These are phyloP conservation scores for Fraxinus latifolia DNA, from an alignment of 305 asterid species.

Conservation along the genomic window DNA sequence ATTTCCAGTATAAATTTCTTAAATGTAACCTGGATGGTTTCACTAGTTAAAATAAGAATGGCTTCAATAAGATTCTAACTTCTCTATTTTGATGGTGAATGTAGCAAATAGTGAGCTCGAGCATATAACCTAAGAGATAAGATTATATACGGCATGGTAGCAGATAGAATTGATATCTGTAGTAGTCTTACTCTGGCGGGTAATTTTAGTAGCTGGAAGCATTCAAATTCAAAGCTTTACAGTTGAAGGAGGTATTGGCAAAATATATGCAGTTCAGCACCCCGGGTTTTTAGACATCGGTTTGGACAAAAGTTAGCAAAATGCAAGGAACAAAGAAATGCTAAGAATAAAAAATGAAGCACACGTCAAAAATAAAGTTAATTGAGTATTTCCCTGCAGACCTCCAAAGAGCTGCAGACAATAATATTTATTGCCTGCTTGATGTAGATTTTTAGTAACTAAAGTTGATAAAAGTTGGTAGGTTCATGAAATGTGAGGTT, in stretches of 20 bases:
- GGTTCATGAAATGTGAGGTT: not conserved
- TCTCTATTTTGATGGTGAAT: not conserved
- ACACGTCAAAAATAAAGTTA: not conserved
- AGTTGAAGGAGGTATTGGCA: slow-evolving; percentile 5
- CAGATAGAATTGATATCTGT: slow-evolving; percentile 15
- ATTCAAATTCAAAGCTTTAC: slow-evolving; percentile 4
- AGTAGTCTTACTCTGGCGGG: not conserved
- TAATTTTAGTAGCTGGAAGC: not conserved
- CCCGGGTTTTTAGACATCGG: not conserved
- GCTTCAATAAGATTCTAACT: slow-evolving; percentile 7
- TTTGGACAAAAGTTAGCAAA: not conserved
- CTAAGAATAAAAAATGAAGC: not conserved
- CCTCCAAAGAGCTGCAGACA: slow-evolving; percentile 14
- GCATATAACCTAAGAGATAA: slow-evolving; percentile 6
- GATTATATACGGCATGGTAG: slow-evolving; percentile 10
- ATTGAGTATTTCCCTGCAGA: slow-evolving; percentile 10
- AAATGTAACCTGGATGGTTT: slow-evolving; percentile 20
- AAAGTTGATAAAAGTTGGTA: not conserved
- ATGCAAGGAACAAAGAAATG: not conserved
- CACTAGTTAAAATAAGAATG: slow-evolving; percentile 5
- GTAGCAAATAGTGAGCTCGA: not conserved
- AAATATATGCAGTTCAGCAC: not conserved
- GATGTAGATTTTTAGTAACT: not conserved
- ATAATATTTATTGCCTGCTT: not conserved
- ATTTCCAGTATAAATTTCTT: slow-evolving; percentile 2